Evolutionary conservation across 805 yeast genomes (phyloP).

Genomic region (Yamadazyma takamatsuzukensis): DNA sequence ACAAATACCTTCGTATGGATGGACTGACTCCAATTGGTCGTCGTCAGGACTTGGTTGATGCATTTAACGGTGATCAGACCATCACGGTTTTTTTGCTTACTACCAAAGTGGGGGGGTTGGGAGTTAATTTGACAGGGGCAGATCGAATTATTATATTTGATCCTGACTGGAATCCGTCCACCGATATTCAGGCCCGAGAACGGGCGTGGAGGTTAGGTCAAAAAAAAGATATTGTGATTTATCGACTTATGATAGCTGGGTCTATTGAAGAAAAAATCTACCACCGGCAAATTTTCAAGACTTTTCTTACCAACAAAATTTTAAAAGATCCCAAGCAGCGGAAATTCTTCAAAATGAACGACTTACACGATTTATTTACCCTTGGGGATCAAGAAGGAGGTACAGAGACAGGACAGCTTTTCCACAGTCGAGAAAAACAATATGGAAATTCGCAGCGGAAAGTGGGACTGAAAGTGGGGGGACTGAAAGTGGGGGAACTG

Average conservation of each 20-base stretch:
- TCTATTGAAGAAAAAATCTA: constrained; percentile 95
- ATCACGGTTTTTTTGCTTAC: constrained; percentile 75
- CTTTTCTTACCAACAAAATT: constrained; percentile 87
- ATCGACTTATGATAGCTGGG: constrained; percentile 89
- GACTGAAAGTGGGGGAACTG: constrained; percentile 2
- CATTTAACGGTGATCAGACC: constrained; percentile 60
- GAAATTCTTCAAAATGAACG: constrained; percentile 88
- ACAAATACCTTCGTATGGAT: constrained; percentile 81
- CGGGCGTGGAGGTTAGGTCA: constrained; percentile 98
- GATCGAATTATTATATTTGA: constrained; percentile 90
- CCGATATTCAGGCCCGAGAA: constrained; percentile 95
- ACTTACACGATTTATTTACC: constrained; percentile 83
- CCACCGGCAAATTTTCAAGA: constrained; percentile 95
- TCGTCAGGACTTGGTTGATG: constrained; percentile 78
- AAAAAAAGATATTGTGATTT: constrained; percentile 85
- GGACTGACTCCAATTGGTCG: constrained; percentile 80
- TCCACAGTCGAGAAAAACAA: too few relatives aligned
- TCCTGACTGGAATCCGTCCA: constrained; percentile 99
- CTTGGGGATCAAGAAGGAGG: constrained; percentile 63
- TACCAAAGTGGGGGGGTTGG: constrained; percentile 94
- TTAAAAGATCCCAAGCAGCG: constrained; percentile 93
- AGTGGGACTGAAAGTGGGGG: constrained; percentile 5
- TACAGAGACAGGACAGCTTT: too few relatives aligned
- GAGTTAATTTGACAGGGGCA: constrained; percentile 92
- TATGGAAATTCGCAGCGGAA: too few relatives aligned